phyloP scores from a whole-genome alignment of 371 early-diverging fungal species.

The Mucor ambiguus region DNA sequence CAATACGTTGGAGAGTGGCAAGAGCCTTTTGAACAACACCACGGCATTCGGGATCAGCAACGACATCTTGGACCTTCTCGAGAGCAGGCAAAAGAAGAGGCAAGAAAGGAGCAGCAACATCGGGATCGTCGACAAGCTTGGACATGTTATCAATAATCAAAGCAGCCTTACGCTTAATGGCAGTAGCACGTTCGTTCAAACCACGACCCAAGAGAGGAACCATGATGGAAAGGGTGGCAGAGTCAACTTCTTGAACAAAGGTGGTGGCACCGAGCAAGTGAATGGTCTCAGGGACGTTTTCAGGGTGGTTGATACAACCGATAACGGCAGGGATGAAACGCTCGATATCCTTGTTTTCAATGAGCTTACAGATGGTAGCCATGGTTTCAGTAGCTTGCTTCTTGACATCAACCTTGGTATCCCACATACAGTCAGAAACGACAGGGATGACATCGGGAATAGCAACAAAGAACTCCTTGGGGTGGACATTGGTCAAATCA shows the following conservation, averaged over 20 bases:
- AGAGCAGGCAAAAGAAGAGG: conserved; percentile 79
- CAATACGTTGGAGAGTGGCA: conserved; percentile 43
- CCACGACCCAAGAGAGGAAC: conserved; percentile 77
- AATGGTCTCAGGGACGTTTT: conserved; percentile 67
- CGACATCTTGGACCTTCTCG: conserved; percentile 73
- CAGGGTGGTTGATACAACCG: conserved; percentile 64
- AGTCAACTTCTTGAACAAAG: conserved; percentile 79
- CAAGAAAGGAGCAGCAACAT: conserved; percentile 80
- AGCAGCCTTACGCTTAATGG: conserved; percentile 77
- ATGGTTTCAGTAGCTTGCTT: conserved; percentile 53
- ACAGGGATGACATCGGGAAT: conserved; percentile 74
- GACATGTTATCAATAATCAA: conserved; percentile 87
- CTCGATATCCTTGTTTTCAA: conserved; percentile 69
- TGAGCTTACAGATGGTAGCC: conserved; percentile 52
- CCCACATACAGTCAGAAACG: conserved; percentile 74
- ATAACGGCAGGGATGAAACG: conserved; percentile 66
- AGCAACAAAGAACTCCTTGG: conserved; percentile 56
- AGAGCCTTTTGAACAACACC: conserved; percentile 58
- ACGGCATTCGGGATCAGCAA: conserved; percentile 80
- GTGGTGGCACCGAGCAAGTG: conserved; percentile 68
- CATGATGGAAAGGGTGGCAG: conserved; percentile 82
- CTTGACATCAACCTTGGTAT: conserved; percentile 70
- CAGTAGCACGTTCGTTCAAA: conserved; percentile 62
- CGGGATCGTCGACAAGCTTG: conserved; percentile 80
- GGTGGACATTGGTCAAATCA: conserved; percentile 45